Evolutionary conservation across 1,284 basidiomycete genomes (phyloP).

Genomic region (Ceratobasidium theobromae): DNA sequence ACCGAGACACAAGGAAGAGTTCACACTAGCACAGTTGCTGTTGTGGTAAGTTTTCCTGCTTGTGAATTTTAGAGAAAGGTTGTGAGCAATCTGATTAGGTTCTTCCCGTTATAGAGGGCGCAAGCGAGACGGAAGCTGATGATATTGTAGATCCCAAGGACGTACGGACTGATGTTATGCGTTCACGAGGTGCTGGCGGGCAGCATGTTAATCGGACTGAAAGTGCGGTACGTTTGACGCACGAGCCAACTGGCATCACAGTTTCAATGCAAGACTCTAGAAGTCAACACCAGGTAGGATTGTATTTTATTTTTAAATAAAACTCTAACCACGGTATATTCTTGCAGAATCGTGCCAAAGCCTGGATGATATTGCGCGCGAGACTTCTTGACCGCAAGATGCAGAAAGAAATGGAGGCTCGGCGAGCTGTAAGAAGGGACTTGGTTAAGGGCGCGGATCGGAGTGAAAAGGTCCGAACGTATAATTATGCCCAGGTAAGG

Average conservation of each 20-base stretch:
- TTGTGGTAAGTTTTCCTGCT: conserved; percentile 64
- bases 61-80: no score
- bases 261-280: conserved; percentile 99
- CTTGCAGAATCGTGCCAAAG: conserved; percentile 77
- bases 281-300: conserved; percentile 84
- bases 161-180: conserved; percentile 90
- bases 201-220: conserved; percentile 99
- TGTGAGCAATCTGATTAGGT: no score
- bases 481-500: conserved; percentile 82
- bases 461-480: conserved; percentile 91
- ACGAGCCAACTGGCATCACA: conserved; percentile 88
- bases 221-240: conserved; percentile 95
- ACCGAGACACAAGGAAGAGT: conserved; percentile 86
- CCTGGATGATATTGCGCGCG: conserved; percentile 83
- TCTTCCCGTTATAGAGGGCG: conserved; percentile 71
- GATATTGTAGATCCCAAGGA: conserved; percentile 79
- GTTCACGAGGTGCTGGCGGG: conserved; percentile 93
- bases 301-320: background rate
- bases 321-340: background rate
- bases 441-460: conserved; percentile 80
- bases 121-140: conserved; percentile 46
- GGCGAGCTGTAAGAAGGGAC: conserved; percentile 66
- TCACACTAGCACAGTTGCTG: conserved; percentile 90
- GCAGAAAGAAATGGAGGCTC: conserved; percentile 65
- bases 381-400: conserved; percentile 81